Percentiles rank a stretch among this genome's conserved stretches.
Evolutionary conservation across 2,329 filamentous ascomycete species (phyloP).

Genomic region (Alternaria angustiovoidea): DNA sequence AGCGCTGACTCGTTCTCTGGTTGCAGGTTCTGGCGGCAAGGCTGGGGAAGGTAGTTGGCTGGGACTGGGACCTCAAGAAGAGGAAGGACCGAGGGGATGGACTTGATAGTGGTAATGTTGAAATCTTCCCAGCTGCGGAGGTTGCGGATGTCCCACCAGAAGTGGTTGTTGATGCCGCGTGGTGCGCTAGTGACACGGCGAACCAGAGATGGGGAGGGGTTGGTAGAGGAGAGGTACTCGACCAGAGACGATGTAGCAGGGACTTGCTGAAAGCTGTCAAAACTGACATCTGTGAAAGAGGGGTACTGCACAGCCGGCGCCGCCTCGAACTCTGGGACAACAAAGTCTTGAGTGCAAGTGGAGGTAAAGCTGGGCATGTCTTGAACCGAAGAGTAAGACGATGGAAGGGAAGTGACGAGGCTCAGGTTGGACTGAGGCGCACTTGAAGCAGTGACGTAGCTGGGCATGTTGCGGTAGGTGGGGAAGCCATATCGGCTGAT

Average conservation of each 20-base stretch:
- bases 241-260: conserved; percentile 72
- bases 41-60: conserved; percentile 66
- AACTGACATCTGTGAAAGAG: conserved; percentile 51
- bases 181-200: conserved; percentile 76
- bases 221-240: conserved; percentile 78
- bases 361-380: conserved; percentile 45
- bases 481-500: conserved; percentile 80
- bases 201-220: conserved; percentile 83
- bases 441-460: conserved; percentile 58
- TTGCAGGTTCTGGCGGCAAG: conserved; percentile 65
- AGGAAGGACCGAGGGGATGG: conserved; percentile 74
- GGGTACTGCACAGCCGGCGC: conserved; percentile 56
- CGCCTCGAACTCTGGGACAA: conserved; percentile 47
- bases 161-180: conserved; percentile 78
- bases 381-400: conserved; percentile 44
- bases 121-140: conserved; percentile 85
- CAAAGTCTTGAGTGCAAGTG: conserved; percentile 42
- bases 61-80: conserved; percentile 72
- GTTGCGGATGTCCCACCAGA: conserved; percentile 96
- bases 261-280: conserved; percentile 48
- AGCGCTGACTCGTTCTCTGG: conserved; percentile 82
- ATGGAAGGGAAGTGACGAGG: conserved; percentile 52
- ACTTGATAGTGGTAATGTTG: conserved; percentile 73
- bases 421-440: conserved; percentile 45
- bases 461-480: conserved; percentile 80